These are phyloP conservation scores for Thalassiosira oceanica DNA, from an alignment of 352 stramenopile genomes.

Conservation along the genomic window DNA sequence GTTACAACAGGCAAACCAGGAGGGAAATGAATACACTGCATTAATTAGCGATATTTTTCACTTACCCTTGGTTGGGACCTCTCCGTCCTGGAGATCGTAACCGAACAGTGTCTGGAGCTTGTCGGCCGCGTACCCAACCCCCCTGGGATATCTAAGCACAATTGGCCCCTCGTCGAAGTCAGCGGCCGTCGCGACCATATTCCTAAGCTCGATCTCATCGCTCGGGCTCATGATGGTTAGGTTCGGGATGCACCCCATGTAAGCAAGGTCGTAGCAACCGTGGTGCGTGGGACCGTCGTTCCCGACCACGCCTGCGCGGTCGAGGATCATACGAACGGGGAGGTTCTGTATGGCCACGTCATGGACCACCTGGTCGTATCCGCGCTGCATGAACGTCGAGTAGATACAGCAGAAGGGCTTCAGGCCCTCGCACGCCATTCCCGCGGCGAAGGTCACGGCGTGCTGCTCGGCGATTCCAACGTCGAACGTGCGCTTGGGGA, in stretches of 20 bases:
- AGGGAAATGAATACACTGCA: too few species aligned
- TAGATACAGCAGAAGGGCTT: slow-evolving; percentile 89
- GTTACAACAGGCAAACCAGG: too few species aligned
- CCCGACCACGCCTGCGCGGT: slow-evolving; percentile 85
- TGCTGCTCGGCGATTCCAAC: slow-evolving; percentile 89
- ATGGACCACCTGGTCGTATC: slow-evolving; percentile 87
- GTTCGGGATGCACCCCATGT: slow-evolving; percentile 85
- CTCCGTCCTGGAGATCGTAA: slow-evolving; percentile 77
- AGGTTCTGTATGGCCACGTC: slow-evolving; percentile 88
- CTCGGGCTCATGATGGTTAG: slow-evolving; percentile 86
- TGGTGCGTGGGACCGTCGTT: slow-evolving; percentile 88
- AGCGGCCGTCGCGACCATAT: slow-evolving; percentile 85
- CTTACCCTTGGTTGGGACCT: slow-evolving; percentile 73
- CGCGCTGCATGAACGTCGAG: slow-evolving; percentile 87
- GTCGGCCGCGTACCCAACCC: slow-evolving; percentile 84
- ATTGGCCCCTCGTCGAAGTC: slow-evolving; percentile 81
- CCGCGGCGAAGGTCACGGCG: slow-evolving; percentile 86
- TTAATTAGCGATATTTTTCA: too few species aligned
- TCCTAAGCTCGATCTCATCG: slow-evolving; percentile 86
- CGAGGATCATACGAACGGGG: slow-evolving; percentile 85
- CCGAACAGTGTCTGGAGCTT: slow-evolving; percentile 83
- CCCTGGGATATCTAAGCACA: slow-evolving; percentile 82
- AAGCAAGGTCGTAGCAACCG: slow-evolving; percentile 85
- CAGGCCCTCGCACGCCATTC: slow-evolving; percentile 85
- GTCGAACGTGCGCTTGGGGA: slow-evolving; percentile 87